Evolutionary conservation across 2,329 filamentous ascomycete genomes (phyloP).

Genomic region (Trichoderma lentiforme): DNA sequence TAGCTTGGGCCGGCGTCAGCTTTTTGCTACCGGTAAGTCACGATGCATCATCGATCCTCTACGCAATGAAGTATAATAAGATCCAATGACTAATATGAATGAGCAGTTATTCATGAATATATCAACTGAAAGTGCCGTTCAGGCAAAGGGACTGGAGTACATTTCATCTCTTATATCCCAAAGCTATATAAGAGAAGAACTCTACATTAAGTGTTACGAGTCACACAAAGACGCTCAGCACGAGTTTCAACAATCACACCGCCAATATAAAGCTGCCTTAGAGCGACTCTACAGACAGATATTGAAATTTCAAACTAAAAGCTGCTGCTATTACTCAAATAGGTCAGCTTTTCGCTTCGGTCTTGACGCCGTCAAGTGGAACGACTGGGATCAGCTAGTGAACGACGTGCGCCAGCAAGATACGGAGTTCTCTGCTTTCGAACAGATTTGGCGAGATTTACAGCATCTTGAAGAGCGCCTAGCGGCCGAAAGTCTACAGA

Average conservation of each 20-base stretch:
- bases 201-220: neutral
- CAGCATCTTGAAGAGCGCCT: neutral
- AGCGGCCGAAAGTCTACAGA: neutral
- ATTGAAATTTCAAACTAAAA: neutral
- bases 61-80: neutral
- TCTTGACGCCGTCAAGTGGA: neutral
- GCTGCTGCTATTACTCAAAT: neutral
- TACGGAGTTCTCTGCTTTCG: neutral
- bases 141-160: neutral
- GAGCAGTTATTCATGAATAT: neutral
- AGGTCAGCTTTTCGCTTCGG: neutral
- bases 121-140: neutral
- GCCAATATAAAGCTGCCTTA: neutral
- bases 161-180: neutral
- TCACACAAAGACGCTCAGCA: too few relatives aligned
- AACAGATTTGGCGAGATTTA: neutral
- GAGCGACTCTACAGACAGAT: neutral
- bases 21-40: neutral
- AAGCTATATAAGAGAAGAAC: neutral
- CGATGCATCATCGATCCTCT: rapidly evolving
- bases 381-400: neutral
- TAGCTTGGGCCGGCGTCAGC: neutral
- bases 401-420: neutral
- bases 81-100: neutral
- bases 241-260: neutral